Evolutionary conservation across 2,329 filamentous ascomycete species (phyloP).

Genomic region (Tricladium varicosporioides): DNA sequence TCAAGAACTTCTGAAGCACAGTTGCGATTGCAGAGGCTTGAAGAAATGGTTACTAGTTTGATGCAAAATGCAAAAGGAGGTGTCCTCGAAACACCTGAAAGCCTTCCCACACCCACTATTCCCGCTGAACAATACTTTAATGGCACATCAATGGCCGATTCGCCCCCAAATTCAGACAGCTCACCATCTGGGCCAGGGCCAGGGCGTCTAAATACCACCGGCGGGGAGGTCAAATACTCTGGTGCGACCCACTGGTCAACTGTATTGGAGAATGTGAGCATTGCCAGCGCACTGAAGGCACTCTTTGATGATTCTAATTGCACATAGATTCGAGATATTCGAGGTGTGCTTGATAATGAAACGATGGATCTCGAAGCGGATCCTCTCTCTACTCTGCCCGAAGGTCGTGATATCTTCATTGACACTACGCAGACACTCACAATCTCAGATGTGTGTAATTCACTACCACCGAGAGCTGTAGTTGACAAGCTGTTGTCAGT

Average conservation of each 20-base stretch:
- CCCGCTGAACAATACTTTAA: background rate
- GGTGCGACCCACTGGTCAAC: constrained; percentile 58
- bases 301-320: background rate
- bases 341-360: constrained; percentile 47
- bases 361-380: constrained; percentile 1
- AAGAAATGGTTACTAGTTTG: constrained; percentile 14
- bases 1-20: constrained; percentile 13
- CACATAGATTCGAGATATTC: constrained; percentile 53
- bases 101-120: background rate
- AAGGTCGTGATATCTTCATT: constrained; percentile 3
- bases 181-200: background rate
- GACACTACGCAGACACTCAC: background rate
- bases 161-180: background rate
- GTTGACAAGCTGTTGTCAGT: constrained; percentile 49
- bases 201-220: constrained; percentile 4
- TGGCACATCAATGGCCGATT: background rate
- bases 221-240: constrained; percentile 44
- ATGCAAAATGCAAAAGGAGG: constrained; percentile 1
- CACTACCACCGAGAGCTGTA: constrained; percentile 45
- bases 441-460: constrained; percentile 41
- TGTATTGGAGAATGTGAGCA: constrained; percentile 52
- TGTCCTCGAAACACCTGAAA: background rate
- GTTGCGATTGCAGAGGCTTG: constrained; percentile 10
- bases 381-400: background rate
- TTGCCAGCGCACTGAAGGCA: constrained; percentile 20